A percentile compares a stretch with the other conserved stretches of the same genome.
Conservation (phyloP, 164 flowering plant genomes). For the Santalum album region DNA sequence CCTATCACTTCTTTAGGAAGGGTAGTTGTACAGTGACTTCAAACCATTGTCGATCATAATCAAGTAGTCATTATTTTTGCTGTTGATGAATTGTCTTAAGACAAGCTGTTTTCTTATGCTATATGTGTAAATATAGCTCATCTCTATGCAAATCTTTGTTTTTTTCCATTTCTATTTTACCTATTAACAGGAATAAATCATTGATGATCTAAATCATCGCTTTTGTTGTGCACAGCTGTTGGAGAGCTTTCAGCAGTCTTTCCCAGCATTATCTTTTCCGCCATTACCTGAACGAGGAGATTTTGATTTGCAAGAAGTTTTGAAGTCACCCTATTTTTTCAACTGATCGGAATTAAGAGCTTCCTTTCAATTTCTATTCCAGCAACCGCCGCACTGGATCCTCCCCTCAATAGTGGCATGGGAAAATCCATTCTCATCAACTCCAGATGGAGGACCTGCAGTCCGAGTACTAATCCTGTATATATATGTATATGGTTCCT, state of each 20-base stretch:
- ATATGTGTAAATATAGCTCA: no score
- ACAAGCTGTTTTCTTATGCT: no score
- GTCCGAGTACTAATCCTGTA: background rate
- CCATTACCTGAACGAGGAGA: constrained; percentile 62
- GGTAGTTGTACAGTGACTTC: background rate
- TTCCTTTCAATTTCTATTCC: background rate
- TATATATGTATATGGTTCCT: background rate
- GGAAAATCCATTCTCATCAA: background rate
- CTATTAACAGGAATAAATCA: no score
- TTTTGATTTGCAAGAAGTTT: constrained; percentile 49
- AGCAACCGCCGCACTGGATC: background rate
- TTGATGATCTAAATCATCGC: background rate
- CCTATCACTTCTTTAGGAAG: background rate
- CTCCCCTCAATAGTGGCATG: background rate
- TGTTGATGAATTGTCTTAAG: no score
- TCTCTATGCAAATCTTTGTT: no score
- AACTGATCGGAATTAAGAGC: constrained; percentile 27
- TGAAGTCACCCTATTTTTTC: constrained; percentile 53
- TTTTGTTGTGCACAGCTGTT: constrained; percentile 31
- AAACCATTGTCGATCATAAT: no score
- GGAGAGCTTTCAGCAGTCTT: constrained; percentile 47
- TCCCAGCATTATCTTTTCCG: constrained; percentile 45
- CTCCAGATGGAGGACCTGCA: background rate
- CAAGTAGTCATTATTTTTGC: no score
- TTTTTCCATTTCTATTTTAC: no score